Conservation (phyloP, 345 rosid genomes). For the Citrus reticulata region DNA sequence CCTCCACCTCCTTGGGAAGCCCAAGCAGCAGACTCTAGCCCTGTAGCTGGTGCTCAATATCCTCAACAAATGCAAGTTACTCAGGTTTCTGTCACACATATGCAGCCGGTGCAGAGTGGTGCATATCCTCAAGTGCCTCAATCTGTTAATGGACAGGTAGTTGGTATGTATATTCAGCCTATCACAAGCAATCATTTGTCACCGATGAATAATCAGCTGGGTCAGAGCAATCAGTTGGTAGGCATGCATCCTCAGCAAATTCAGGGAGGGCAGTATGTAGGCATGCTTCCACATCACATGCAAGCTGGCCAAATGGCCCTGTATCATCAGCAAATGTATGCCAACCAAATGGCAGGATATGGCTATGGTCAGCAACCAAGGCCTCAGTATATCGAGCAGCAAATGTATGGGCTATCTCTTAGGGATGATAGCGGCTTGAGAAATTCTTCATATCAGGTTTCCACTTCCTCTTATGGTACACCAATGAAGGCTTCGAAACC, state of each 20-base stretch:
- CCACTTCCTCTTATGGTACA: constrained; percentile 50
- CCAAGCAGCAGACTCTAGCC: constrained; percentile 59
- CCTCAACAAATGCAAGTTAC: constrained; percentile 56
- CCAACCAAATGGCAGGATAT: constrained; percentile 62
- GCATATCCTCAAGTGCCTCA: constrained; percentile 47
- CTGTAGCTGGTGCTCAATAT: constrained; percentile 51
- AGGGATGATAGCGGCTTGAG: constrained; percentile 48
- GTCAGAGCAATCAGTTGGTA: constrained; percentile 35
- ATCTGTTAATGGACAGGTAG: constrained; percentile 46
- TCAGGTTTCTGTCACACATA: constrained; percentile 43
- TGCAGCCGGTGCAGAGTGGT: constrained; percentile 38
- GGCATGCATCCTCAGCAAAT: constrained; percentile 44
- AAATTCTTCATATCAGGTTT: constrained; percentile 46
- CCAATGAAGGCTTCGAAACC: constrained; percentile 56
- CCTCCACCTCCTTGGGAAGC: constrained; percentile 99
- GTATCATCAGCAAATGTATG: constrained; percentile 69
- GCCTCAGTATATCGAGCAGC: constrained; percentile 65
- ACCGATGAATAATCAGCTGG: constrained; percentile 16
- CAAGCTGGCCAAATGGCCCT: constrained; percentile 44
- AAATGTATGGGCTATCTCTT: constrained; percentile 66
- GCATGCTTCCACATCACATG: constrained; percentile 50
- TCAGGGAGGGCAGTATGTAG: constrained; percentile 61
- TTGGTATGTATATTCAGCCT: constrained; percentile 69
- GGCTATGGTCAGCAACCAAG: constrained; percentile 71
- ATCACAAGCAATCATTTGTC: constrained; percentile 28